phyloP scores from a whole-genome alignment of 2,329 filamentous ascomycete genomes.

The Gliomastix tumulicola region DNA sequence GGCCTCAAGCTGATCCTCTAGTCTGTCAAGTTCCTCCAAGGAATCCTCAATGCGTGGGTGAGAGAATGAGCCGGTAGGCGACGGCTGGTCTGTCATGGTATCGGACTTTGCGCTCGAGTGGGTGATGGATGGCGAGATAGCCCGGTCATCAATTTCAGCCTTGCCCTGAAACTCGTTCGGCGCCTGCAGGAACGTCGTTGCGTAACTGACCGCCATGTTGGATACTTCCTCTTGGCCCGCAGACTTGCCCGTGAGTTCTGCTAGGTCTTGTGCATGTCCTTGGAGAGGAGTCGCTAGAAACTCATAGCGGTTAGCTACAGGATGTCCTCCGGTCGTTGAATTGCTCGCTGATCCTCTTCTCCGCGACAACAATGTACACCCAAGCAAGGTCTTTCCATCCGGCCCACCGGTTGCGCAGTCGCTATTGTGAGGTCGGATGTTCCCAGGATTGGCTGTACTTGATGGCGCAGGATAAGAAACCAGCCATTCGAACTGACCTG shows the following conservation, averaged over 20 bases:
- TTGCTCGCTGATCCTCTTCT: conserved; percentile 14
- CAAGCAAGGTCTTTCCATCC: conserved; percentile 29
- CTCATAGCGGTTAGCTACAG: conserved; percentile 29
- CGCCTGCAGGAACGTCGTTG: too few species aligned
- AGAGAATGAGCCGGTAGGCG: conserved; percentile 19
- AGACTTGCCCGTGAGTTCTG: conserved; percentile 11
- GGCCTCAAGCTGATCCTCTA: conserved; percentile 56
- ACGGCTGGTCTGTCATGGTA: conserved; percentile 25
- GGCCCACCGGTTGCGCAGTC: conserved; percentile 5
- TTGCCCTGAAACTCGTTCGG: too few species aligned
- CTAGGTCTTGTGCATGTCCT: conserved; percentile 10
- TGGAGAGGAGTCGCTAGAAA: conserved; percentile 39
- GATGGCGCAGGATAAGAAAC: conserved; percentile 27
- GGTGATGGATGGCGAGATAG: conserved; percentile 23
- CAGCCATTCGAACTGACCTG: conserved; percentile 45
- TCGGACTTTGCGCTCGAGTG: conserved; percentile 19
- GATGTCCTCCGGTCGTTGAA: conserved; percentile 7
- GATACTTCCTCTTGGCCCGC: not conserved
- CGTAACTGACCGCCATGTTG: too few species aligned
- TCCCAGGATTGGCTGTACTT: conserved; percentile 11
- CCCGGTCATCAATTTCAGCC: too few species aligned
- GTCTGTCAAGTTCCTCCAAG: conserved; percentile 52
- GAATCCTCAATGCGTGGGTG: conserved; percentile 55
- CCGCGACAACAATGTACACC: conserved; percentile 44
- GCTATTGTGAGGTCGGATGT: not conserved